phyloP scores from a whole-genome alignment of 345 rosid species.

The Zanthoxylum bungeanum region DNA sequence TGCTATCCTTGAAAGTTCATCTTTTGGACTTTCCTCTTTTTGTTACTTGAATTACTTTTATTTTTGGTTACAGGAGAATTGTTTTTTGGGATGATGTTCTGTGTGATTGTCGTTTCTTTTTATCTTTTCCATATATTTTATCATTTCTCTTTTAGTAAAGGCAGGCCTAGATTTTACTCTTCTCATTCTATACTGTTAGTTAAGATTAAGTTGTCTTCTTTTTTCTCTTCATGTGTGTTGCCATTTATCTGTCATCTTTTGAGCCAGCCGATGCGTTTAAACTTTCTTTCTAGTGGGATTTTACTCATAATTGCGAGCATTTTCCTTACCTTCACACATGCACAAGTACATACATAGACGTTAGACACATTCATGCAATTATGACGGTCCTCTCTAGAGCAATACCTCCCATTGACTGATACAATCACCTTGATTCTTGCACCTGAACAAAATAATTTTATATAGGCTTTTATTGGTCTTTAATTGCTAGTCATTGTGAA shows the following conservation, averaged over 20 bases:
- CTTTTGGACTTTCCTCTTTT: neutral
- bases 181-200: neutral
- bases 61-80: neutral
- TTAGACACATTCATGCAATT: neutral
- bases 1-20: neutral
- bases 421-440: neutral
- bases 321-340: neutral
- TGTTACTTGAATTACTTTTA: neutral
- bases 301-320: neutral
- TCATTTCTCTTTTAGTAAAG: neutral
- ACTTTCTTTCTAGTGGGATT: neutral
- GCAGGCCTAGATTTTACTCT: neutral
- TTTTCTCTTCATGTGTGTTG: neutral
- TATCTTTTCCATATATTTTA: neutral
- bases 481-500: conserved; percentile 19
- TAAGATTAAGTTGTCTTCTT: neutral
- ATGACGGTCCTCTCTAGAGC: neutral
- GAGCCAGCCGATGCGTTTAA: neutral
- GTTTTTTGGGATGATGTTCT: neutral
- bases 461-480: neutral
- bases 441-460: neutral
- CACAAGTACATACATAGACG: neutral
- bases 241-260: neutral
- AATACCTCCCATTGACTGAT: neutral
- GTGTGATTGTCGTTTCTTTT: neutral